Evolutionary conservation across 2,329 filamentous ascomycete species (phyloP).

Genomic region (Calonectria pauciramosa): DNA sequence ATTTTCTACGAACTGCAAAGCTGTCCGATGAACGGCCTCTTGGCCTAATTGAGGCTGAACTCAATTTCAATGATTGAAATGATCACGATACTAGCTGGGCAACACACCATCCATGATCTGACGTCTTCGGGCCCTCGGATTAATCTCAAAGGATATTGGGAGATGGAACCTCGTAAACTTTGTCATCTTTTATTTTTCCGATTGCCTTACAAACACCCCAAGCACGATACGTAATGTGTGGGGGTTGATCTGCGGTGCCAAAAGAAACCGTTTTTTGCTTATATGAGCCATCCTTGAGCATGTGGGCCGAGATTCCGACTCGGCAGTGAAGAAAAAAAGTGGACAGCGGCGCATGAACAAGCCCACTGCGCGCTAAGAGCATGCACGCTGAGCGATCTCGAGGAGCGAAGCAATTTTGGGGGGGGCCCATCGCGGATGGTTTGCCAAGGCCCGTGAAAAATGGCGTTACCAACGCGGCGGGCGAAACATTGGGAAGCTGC

Average conservation of each 20-base stretch:
- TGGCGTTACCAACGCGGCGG: not conserved
- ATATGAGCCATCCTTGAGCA: not conserved
- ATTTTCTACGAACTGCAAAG: not conserved
- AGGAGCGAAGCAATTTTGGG: not conserved
- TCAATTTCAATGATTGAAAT: not conserved
- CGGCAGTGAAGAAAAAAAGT: not conserved
- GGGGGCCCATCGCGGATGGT: not conserved
- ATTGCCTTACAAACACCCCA: not conserved
- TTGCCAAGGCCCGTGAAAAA: not conserved
- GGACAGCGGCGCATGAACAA: not conserved
- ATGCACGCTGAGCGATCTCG: not conserved
- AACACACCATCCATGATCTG: not conserved
- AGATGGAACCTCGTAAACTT: not conserved
- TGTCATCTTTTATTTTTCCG: not conserved
- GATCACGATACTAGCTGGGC: not conserved
- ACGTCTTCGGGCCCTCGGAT: not conserved
- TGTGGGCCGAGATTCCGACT: conserved; percentile 15
- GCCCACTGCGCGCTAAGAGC: not conserved
- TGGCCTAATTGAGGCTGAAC: not conserved
- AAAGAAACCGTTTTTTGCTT: not conserved
- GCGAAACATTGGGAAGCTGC: not conserved
- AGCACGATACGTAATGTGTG: not conserved
- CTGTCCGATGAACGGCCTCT: not conserved
- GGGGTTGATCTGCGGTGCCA: not conserved
- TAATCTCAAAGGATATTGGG: not conserved